phyloP scores from a whole-genome alignment of 1,284 basidiomycete species.

The Melampsora allii-populina region DNA sequence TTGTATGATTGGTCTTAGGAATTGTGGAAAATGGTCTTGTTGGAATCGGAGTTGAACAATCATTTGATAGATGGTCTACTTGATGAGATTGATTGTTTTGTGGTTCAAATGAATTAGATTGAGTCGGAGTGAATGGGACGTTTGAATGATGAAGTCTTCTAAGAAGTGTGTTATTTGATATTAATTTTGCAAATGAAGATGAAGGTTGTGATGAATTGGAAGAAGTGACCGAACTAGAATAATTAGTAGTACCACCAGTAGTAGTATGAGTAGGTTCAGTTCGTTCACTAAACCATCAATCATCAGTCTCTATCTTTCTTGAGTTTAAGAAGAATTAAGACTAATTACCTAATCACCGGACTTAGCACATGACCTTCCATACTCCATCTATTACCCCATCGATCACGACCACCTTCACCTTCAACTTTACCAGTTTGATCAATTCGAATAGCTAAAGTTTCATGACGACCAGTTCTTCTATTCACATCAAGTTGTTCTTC shows the following conservation, averaged over 20 bases:
- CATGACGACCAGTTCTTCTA: slow-evolving; percentile 9
- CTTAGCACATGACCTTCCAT: slow-evolving; percentile 34
- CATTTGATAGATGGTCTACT: too few species aligned
- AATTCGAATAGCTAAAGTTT: slow-evolving; percentile 13
- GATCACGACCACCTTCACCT: slow-evolving; percentile 10
- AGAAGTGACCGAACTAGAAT: too few species aligned
- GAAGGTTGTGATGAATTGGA: too few species aligned
- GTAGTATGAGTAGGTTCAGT: slow-evolving; percentile 39
- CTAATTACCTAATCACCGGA: slow-evolving; percentile 35
- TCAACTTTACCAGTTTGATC: neutral
- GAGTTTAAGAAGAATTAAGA: too few species aligned
- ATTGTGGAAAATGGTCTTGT: slow-evolving; percentile 1
- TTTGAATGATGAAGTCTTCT: too few species aligned
- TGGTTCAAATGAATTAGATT: too few species aligned
- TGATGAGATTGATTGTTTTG: too few species aligned
- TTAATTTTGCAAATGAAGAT: too few species aligned
- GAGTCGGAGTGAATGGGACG: too few species aligned
- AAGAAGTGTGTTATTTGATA: too few species aligned
- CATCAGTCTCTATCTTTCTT: too few species aligned
- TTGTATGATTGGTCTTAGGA: neutral
- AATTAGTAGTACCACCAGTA: too few species aligned
- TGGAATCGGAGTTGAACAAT: slow-evolving; percentile 10
- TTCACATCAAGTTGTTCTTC: slow-evolving; percentile 23
- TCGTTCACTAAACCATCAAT: neutral
- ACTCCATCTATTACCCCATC: slow-evolving; percentile 39